Evolutionary conservation across 2,329 filamentous ascomycete genomes (phyloP).

Genomic region (Diaporthe sp.): DNA sequence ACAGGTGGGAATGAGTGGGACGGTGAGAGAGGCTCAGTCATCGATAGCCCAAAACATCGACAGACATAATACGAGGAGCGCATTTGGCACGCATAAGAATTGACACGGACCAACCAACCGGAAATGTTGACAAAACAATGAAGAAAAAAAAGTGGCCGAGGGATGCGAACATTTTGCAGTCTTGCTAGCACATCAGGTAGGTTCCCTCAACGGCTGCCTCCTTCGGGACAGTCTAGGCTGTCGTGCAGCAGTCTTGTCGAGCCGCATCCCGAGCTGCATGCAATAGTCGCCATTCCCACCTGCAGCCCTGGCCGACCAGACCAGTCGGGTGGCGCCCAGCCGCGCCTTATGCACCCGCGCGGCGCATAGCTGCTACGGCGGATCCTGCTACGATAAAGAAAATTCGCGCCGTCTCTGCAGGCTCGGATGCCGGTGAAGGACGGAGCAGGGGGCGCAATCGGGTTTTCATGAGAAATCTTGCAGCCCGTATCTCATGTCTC

Average conservation of each 20-base stretch:
- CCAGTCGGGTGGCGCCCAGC: conserved; percentile 22
- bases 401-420: conserved; percentile 2
- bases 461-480: background rate
- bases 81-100: background rate
- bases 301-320: background rate
- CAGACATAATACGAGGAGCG: background rate
- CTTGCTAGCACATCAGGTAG: background rate
- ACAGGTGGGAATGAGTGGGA: background rate
- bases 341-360: background rate
- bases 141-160: background rate
- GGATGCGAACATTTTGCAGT: background rate
- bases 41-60: background rate
- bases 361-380: background rate
- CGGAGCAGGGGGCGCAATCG: too few relatives aligned
- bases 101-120: background rate
- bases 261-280: conserved; percentile 24
- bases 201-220: conserved; percentile 7
- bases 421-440: conserved; percentile 6
- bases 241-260: background rate
- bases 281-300: conserved; percentile 21
- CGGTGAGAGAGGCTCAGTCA: conserved; percentile 4
- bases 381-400: background rate
- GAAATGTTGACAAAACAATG: background rate
- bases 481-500: background rate
- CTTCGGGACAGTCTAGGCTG: background rate